Conservation (phyloP, 805 yeast species). For the Cyberlindnera petersonii region DNA sequence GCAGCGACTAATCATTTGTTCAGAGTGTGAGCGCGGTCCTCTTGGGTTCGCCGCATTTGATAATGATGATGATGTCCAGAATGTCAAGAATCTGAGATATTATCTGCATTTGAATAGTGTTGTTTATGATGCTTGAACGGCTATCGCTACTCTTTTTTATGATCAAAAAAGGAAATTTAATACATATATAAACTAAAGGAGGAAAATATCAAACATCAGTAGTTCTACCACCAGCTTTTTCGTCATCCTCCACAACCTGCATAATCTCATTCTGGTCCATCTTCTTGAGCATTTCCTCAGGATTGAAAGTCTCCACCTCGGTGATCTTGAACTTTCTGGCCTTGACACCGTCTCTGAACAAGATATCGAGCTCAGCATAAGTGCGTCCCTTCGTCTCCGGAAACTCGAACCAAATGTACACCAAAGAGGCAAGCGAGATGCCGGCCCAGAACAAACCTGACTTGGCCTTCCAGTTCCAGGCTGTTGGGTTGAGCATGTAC, state of each 20-base stretch:
- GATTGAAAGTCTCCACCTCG: slow-evolving; percentile 21
- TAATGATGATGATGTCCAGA: slow-evolving; percentile 17
- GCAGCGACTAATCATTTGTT: slow-evolving; percentile 57
- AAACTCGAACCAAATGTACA: slow-evolving; percentile 46
- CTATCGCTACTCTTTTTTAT: no score
- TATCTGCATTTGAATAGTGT: slow-evolving; percentile 46
- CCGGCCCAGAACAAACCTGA: slow-evolving; percentile 45
- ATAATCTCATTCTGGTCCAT: slow-evolving; percentile 20
- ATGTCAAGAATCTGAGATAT: slow-evolving; percentile 38
- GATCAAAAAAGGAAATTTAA: background rate
- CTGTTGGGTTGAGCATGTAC: slow-evolving; percentile 43
- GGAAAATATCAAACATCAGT: background rate
- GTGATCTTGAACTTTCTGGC: slow-evolving; percentile 31
- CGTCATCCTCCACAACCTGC: slow-evolving; percentile 14
- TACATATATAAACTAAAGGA: background rate
- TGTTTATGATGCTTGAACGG: slow-evolving; percentile 29
- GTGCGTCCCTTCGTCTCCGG: slow-evolving; percentile 57
- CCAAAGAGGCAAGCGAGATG: slow-evolving; percentile 26
- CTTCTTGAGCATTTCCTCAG: slow-evolving; percentile 19
- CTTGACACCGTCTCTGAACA: slow-evolving; percentile 36
- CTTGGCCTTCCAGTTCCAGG: slow-evolving; percentile 42
- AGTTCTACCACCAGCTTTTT: slow-evolving; percentile 1
- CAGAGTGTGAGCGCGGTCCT: slow-evolving; percentile 78
- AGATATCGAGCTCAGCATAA: slow-evolving; percentile 51
- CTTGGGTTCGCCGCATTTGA: slow-evolving; percentile 58